These are phyloP conservation scores for Dysphania ambrosioides DNA, from an alignment of 148 eudicot genomes.

Conservation along the genomic window DNA sequence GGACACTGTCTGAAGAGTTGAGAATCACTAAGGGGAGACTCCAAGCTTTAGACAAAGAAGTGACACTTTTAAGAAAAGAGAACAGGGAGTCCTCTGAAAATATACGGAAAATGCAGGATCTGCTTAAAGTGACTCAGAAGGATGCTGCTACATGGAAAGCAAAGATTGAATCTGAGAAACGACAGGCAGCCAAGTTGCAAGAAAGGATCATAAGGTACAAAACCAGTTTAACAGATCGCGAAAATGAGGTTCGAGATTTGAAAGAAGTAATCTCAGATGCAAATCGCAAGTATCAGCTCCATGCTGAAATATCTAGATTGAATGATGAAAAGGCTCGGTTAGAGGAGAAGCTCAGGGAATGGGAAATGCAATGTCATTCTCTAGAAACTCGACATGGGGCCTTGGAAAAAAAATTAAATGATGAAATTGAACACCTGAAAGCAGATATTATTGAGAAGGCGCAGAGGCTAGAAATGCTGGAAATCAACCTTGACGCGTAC, in stretches of 20 bases:
- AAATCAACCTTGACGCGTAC: conserved; percentile 32
- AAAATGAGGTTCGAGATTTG: conserved; percentile 71
- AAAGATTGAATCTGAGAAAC: conserved; percentile 60
- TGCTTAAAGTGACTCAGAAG: conserved; percentile 54
- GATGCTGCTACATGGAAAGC: conserved; percentile 53
- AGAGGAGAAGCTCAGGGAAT: conserved; percentile 61
- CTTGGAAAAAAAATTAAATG: conserved; percentile 46
- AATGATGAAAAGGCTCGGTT: conserved; percentile 49
- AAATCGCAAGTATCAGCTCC: conserved; percentile 58
- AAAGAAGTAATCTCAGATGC: conserved; percentile 64
- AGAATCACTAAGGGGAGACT: conserved; percentile 45
- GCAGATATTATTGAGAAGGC: conserved; percentile 36
- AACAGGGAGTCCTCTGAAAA: conserved; percentile 40
- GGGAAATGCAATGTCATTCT: conserved; percentile 61
- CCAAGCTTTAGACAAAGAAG: conserved; percentile 50
- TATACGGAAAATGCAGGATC: conserved; percentile 47
- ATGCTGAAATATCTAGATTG: conserved; percentile 54
- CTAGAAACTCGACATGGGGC: conserved; percentile 36
- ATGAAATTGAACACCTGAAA: conserved; percentile 56
- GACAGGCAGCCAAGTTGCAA: conserved; percentile 53
- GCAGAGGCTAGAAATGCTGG: conserved; percentile 33
- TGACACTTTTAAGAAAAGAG: conserved; percentile 48
- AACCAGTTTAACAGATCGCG: conserved; percentile 66
- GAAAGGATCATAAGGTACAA: conserved; percentile 80
- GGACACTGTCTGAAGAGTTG: conserved; percentile 46